These are phyloP conservation scores for Neobulgaria alba DNA, from an alignment of 2,329 filamentous ascomycete genomes.

Conservation along the genomic window DNA sequence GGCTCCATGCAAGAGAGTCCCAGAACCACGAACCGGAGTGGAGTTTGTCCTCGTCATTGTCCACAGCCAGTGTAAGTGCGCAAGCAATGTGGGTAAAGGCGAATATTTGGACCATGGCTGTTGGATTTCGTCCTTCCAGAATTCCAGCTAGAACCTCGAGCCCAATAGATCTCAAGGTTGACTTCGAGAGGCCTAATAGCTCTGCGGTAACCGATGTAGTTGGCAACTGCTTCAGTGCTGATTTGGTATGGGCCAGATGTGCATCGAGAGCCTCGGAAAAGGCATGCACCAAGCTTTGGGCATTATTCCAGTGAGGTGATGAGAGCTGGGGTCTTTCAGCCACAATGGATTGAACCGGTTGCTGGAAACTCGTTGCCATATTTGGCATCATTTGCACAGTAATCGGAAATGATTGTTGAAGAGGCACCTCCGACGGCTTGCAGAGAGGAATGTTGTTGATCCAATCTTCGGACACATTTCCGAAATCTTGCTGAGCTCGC, in stretches of 20 bases:
- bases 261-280: constrained; percentile 21
- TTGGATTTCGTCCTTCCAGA: constrained; percentile 21
- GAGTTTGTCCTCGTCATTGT: constrained; percentile 15
- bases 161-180: constrained; percentile 19
- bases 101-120: constrained; percentile 20
- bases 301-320: constrained; percentile 17
- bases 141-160: constrained; percentile 19
- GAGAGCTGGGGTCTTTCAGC: constrained; percentile 9
- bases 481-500: constrained; percentile 6
- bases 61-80: constrained; percentile 16
- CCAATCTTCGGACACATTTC: constrained; percentile 7
- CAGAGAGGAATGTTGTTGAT: constrained; percentile 2
- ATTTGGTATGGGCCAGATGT: constrained; percentile 19
- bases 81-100: constrained; percentile 24
- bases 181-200: constrained; percentile 18
- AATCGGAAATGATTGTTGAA: not conserved
- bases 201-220: constrained; percentile 13
- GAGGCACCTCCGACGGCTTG: constrained; percentile 1
- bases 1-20: constrained; percentile 16
- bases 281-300: constrained; percentile 13
- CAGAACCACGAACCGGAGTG: constrained; percentile 17
- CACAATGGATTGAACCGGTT: not conserved
- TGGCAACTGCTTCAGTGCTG: constrained; percentile 12
- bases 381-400: not conserved
- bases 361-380: not conserved